Conservation (phyloP, 2,329 filamentous ascomycete genomes). For the Huntiella omanensis region DNA sequence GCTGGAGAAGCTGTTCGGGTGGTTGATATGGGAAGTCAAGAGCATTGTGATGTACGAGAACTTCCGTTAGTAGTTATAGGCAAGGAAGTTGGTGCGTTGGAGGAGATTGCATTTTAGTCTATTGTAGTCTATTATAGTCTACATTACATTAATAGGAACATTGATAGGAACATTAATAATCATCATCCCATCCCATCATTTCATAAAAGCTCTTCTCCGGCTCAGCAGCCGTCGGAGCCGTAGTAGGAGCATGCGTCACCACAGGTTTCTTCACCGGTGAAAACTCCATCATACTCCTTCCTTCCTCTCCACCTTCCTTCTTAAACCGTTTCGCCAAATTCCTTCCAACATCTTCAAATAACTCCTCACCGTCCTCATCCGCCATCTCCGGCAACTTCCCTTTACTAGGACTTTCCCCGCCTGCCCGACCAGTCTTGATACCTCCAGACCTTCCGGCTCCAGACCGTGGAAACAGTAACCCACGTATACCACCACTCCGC, state of each 20-base stretch:
- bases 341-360: background rate
- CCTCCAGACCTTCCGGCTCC: background rate
- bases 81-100: background rate
- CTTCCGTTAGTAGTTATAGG: slow-evolving; percentile 48
- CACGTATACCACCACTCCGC: slow-evolving; percentile 7
- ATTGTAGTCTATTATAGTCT: background rate
- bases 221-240: background rate
- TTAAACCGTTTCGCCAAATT: slow-evolving; percentile 7
- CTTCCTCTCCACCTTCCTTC: background rate
- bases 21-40: slow-evolving; percentile 53
- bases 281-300: slow-evolving; percentile 4
- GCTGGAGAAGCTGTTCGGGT: slow-evolving; percentile 55
- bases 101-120: background rate
- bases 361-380: too few relatives aligned
- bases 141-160: slow-evolving; percentile 17
- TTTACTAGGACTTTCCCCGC: too few relatives aligned
- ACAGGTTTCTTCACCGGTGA: background rate
- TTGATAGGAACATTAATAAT: slow-evolving; percentile 24
- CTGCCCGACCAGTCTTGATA: too few relatives aligned
- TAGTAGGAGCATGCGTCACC: background rate
- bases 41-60: slow-evolving; percentile 60
- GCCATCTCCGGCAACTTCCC: too few relatives aligned
- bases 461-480: slow-evolving; percentile 6
- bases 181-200: slow-evolving; percentile 38
- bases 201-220: slow-evolving; percentile 23